phyloP scores from a whole-genome alignment of 2,329 filamentous ascomycete genomes.

The Claviceps paspali region DNA sequence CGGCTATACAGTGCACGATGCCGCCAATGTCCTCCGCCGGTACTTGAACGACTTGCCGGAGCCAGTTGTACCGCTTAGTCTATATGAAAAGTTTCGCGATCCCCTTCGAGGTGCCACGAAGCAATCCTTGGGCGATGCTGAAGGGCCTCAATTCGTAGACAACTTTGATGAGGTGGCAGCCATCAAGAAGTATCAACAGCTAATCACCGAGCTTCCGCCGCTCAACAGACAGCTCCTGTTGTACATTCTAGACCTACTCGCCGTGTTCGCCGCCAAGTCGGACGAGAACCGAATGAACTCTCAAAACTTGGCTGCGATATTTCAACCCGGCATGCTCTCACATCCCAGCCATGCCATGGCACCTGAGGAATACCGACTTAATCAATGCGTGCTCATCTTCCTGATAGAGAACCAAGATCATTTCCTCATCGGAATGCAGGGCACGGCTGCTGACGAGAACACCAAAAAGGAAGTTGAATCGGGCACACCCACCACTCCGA shows the following conservation, averaged over 20 bases:
- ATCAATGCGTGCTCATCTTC: conserved; percentile 94
- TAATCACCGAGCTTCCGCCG: conserved; percentile 86
- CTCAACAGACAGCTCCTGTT: conserved; percentile 86
- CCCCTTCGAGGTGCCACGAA: conserved; percentile 59
- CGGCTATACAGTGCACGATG: conserved; percentile 96
- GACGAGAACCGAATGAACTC: conserved; percentile 96
- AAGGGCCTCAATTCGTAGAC: conserved; percentile 54
- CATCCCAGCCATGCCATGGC: conserved; percentile 93
- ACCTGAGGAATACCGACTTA: conserved; percentile 82
- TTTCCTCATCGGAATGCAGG: conserved; percentile 96
- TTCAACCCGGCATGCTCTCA: conserved; percentile 90
- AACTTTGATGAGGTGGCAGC: conserved; percentile 48
- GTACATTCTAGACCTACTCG: conserved; percentile 89
- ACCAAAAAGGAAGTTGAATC: conserved; percentile 51
- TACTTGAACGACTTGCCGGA: conserved; percentile 95
- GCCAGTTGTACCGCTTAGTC: conserved; percentile 84
- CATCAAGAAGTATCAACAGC: conserved; percentile 68
- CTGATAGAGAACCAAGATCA: conserved; percentile 97
- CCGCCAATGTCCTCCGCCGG: conserved; percentile 84
- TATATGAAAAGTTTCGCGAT: conserved; percentile 82
- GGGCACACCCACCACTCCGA: conserved; percentile 39
- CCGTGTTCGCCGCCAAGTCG: conserved; percentile 92
- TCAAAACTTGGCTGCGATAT: conserved; percentile 87
- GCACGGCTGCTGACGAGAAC: conserved; percentile 88
- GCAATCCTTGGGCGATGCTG: conserved; percentile 56